Conservation (phyloP, 1,284 basidiomycete genomes). For the Ganoderma resinaceum region DNA sequence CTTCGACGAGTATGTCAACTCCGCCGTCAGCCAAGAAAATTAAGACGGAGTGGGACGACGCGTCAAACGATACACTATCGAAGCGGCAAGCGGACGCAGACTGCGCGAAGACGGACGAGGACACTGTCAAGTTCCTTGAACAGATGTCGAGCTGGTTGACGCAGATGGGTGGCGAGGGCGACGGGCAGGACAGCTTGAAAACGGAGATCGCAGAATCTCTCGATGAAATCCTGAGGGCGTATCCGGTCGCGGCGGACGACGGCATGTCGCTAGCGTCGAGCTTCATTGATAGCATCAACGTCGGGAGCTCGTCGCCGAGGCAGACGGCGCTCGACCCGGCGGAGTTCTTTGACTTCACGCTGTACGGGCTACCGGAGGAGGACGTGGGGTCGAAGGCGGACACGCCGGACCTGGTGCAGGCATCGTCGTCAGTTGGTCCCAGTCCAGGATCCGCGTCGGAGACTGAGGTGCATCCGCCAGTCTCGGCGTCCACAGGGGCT, state of each 20-base stretch:
- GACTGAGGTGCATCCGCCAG: slow-evolving; percentile 55
- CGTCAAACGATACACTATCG: slow-evolving; percentile 56
- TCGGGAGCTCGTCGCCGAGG: slow-evolving; percentile 25
- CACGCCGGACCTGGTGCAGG: slow-evolving; percentile 73
- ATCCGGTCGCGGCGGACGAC: slow-evolving; percentile 46
- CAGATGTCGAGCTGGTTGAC: slow-evolving; percentile 68
- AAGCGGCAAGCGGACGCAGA: slow-evolving; percentile 64
- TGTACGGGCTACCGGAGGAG: slow-evolving; percentile 60
- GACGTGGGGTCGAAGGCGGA: slow-evolving; percentile 61
- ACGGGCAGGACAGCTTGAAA: slow-evolving; percentile 50
- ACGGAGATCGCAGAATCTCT: slow-evolving; percentile 66
- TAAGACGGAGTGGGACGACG: slow-evolving; percentile 74
- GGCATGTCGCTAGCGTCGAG: slow-evolving; percentile 34
- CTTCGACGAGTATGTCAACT: slow-evolving; percentile 41
- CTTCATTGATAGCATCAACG: slow-evolving; percentile 34
- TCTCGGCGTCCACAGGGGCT: slow-evolving; percentile 28
- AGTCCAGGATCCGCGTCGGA: slow-evolving; percentile 76
- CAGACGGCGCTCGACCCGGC: slow-evolving; percentile 32
- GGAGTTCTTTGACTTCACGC: slow-evolving; percentile 73
- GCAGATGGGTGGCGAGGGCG: slow-evolving; percentile 49
- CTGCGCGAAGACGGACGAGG: slow-evolving; percentile 69
- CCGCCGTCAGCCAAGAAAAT: slow-evolving; percentile 70
- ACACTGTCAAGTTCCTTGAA: slow-evolving; percentile 66
- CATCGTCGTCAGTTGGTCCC: slow-evolving; percentile 71
- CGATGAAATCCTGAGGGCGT: slow-evolving; percentile 66